Percentiles rank a stretch among this genome's conserved stretches.
These are phyloP conservation scores for Colletotrichum tabaci DNA, from an alignment of 2,329 filamentous ascomycete species.

Conservation along the genomic window DNA sequence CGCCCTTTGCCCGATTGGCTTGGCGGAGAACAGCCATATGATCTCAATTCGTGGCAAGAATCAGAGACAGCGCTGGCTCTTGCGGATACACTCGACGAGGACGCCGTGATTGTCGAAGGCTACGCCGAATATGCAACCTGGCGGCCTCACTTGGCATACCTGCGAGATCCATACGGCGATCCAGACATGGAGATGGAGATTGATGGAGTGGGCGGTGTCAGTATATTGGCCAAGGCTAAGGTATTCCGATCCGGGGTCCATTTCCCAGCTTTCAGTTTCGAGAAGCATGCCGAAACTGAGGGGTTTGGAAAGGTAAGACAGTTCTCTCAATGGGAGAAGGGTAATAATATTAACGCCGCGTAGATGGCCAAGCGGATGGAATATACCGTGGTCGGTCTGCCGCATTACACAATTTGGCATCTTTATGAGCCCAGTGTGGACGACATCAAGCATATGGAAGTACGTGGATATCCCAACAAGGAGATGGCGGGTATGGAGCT, in stretches of 20 bases:
- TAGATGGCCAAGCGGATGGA: constrained; percentile 98
- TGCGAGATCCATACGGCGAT: constrained; percentile 96
- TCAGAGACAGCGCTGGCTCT: constrained; percentile 95
- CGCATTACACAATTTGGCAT: constrained; percentile 99
- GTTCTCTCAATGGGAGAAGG: constrained; percentile 3
- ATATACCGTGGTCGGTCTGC: constrained; percentile 94
- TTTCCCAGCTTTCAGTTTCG: constrained; percentile 98
- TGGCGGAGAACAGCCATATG: constrained; percentile 97
- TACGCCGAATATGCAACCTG: constrained; percentile 99
- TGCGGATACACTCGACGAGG: constrained; percentile 95
- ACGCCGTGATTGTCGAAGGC: constrained; percentile 98
- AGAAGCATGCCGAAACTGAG: constrained; percentile 98
- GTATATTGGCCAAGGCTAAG: constrained; percentile 94
- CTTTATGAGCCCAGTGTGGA: constrained; percentile 99
- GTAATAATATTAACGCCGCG: constrained; percentile 23
- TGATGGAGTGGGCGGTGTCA: constrained; percentile 96
- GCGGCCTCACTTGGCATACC: constrained; percentile 95
- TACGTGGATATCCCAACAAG: constrained; percentile 51
- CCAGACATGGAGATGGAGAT: constrained; percentile 99
- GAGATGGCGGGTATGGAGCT: constrained; percentile 36
- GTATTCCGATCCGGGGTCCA: constrained; percentile 97
- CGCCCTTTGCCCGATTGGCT: constrained; percentile 99
- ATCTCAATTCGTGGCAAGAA: constrained; percentile 99
- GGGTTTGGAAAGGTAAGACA: constrained; percentile 92
- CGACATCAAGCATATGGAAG: constrained; percentile 96